Conservation (phyloP, 768 basidiomycete species). For the Mycena amicta region DNA sequence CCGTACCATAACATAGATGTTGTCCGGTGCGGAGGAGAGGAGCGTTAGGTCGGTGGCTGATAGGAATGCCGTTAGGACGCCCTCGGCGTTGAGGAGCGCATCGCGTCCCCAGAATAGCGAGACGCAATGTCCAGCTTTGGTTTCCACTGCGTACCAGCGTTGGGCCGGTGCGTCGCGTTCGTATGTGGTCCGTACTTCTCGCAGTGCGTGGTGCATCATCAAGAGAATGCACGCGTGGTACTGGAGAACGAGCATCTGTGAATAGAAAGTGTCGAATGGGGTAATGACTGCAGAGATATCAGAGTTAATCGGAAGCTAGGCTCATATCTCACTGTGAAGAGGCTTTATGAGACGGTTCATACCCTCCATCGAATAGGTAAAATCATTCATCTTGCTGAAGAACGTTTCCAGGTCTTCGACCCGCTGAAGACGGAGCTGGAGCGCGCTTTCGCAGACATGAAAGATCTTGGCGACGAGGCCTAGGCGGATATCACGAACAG, state of each 20-base stretch:
- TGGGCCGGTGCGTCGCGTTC: slow-evolving; percentile 21
- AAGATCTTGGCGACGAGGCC: slow-evolving; percentile 39
- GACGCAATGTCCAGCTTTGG: slow-evolving; percentile 36
- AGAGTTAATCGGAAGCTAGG: slow-evolving; percentile 15
- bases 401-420: slow-evolving; percentile 32
- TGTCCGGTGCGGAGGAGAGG: slow-evolving; percentile 45
- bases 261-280: slow-evolving; percentile 45
- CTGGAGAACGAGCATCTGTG: slow-evolving; percentile 42
- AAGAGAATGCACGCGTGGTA: slow-evolving; percentile 44
- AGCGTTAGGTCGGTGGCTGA: slow-evolving; percentile 34
- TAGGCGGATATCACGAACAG: slow-evolving; percentile 38
- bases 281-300: slow-evolving; percentile 37
- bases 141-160: slow-evolving; percentile 38
- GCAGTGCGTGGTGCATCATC: slow-evolving; percentile 39
- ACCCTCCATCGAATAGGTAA: slow-evolving; percentile 37
- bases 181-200: slow-evolving; percentile 23
- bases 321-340: slow-evolving; percentile 34
- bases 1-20: slow-evolving; percentile 37
- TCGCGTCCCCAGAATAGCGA: slow-evolving; percentile 39
- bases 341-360: slow-evolving; percentile 40
- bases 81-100: slow-evolving; percentile 40
- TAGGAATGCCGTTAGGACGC: slow-evolving; percentile 37
- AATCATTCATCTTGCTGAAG: slow-evolving; percentile 35
- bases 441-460: slow-evolving; percentile 33
- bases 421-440: slow-evolving; percentile 32